Percentiles rank a stretch among this genome's conserved stretches.
Evolutionary conservation across 176 grass and related monocot species (phyloP).

Genomic region (bread wheat (Triticum aestivum)): IWGSC_CS_RefSeq_v2.1 NC_057795.1:596961245-596961744

Average conservation of each 20-base stretch:
- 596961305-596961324: not conserved
- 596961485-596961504: slow-evolving; percentile 43
- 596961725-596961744: too few relatives aligned
- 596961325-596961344: too few relatives aligned
- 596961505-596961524: slow-evolving; percentile 81
- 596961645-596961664: too few relatives aligned
- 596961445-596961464: slow-evolving; percentile 38
- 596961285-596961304: not conserved
- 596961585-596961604: slow-evolving; percentile 43
- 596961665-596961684: too few relatives aligned
- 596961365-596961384: slow-evolving; percentile 75
- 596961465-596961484: slow-evolving; percentile 45
- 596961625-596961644: too few relatives aligned
- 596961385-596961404: slow-evolving; percentile 77
- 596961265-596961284: slow-evolving; percentile 2
- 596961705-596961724: too few relatives aligned
- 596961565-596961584: slow-evolving; percentile 48
- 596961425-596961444: slow-evolving; percentile 63
- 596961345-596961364: slow-evolving; percentile 46
- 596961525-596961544: slow-evolving; percentile 35
- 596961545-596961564: slow-evolving; percentile 30
- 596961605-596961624: too few relatives aligned
- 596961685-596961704: too few relatives aligned
- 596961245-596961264: not conserved
- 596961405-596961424: slow-evolving; percentile 77